Percentiles rank a stretch among this genome's conserved stretches.
Conservation (phyloP, 139 green algal species). For the Tetradesmus lagerheimii region DNA sequence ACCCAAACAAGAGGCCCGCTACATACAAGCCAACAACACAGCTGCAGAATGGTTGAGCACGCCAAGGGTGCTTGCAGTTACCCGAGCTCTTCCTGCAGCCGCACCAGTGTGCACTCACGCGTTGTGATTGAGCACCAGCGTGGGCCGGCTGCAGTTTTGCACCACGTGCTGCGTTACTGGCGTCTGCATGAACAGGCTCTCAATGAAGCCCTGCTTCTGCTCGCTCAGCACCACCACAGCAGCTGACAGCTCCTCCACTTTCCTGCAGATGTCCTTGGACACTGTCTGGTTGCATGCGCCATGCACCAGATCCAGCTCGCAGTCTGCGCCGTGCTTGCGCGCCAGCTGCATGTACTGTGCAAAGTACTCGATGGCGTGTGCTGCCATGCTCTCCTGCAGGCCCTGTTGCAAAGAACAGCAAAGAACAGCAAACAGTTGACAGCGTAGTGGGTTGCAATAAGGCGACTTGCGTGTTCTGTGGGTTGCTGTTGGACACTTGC, state of each 20-base stretch:
- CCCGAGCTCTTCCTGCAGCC: too few relatives aligned
- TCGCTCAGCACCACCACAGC: conserved; percentile 43
- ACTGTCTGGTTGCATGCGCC: conserved; percentile 40
- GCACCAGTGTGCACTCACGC: background rate
- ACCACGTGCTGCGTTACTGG: conserved; percentile 29
- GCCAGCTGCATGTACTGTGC: conserved; percentile 18
- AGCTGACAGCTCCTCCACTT: conserved; percentile 33
- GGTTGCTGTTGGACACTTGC: too few relatives aligned
- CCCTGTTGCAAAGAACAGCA: background rate
- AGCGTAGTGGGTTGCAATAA: too few relatives aligned
- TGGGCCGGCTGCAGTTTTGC: conserved; percentile 28
- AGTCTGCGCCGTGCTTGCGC: conserved; percentile 2
- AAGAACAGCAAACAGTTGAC: too few relatives aligned
- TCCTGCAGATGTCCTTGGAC: background rate
- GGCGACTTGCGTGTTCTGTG: too few relatives aligned
- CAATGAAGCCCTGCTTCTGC: conserved; percentile 26
- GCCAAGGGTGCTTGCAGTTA: background rate
- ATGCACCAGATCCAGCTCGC: conserved; percentile 35
- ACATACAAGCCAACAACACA: background rate
- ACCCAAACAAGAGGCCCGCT: background rate
- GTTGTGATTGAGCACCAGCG: conserved; percentile 17
- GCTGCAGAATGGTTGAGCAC: background rate
- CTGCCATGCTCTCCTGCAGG: conserved; percentile 34
- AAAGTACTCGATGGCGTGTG: conserved; percentile 25
- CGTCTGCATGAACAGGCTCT: conserved; percentile 18